phyloP scores from a whole-genome alignment of 176 grass and related monocot genomes.

The Thalia dealbata region DNA sequence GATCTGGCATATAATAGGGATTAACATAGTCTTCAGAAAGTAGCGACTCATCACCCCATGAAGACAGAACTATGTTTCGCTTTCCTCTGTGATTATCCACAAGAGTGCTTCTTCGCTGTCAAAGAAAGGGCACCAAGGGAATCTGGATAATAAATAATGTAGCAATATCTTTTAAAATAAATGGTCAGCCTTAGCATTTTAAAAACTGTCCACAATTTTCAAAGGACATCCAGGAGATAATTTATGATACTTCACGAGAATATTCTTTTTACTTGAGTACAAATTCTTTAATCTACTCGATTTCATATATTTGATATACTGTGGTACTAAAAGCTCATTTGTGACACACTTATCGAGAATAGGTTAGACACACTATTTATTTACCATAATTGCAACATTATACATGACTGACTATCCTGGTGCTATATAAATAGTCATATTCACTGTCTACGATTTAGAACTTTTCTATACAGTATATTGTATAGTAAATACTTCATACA shows the following conservation, averaged over 20 bases:
- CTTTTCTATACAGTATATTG: no score
- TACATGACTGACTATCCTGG: no score
- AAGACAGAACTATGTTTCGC: conserved; percentile 88
- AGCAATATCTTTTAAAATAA: neutral
- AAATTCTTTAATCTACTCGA: neutral
- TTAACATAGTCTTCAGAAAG: conserved; percentile 94
- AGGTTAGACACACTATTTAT: neutral
- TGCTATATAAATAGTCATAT: no score
- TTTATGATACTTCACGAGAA: neutral
- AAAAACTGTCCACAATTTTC: neutral
- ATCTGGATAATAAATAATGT: neutral
- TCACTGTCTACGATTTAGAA: neutral
- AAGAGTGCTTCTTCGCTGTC: conserved; percentile 58
- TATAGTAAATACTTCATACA: no score
- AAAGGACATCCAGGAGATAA: neutral
- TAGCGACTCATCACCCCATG: conserved; percentile 82
- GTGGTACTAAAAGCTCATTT: neutral
- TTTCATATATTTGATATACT: neutral
- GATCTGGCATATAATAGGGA: conserved; percentile 60
- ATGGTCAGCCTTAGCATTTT: neutral
- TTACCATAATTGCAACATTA: neutral
- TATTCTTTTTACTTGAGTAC: neutral
- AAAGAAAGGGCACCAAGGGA: conserved; percentile 17
- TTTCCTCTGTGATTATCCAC: conserved; percentile 88
- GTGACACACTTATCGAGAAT: neutral